Base-by-base conservation (phyloP, 2,329 filamentous ascomycete genomes). In the Monilinia fructicola region DNA sequence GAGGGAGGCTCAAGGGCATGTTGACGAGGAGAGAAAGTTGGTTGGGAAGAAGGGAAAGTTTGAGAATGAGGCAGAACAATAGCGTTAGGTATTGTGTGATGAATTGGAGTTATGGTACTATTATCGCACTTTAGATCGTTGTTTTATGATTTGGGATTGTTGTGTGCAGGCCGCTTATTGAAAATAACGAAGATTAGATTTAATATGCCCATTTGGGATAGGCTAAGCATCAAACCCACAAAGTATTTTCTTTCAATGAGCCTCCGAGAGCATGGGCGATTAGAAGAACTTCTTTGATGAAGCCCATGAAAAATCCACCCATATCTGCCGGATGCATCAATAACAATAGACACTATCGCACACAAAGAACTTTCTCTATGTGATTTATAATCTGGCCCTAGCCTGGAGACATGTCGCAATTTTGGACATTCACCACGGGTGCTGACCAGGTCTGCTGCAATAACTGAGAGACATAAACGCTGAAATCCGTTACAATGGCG, bases 1-100 rank as follows among this genome's bases (percentile, higher is more conserved):
- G 44, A 66, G 31, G 40, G 68, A 70, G 56, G 63, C 42, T 18
- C 64, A 68, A 52, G 42, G 54, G 21, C 28, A n/a, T n/a, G 54
- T 67, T 48, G 62, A 61, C 31, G 62, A 64, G 56, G 52, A 54
- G 31, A 55, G 28, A 35, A 64, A 21, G 60, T 28, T 18, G 54
- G 12, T 28, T 12, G n/a, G 26, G n/a, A 31, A 42, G n/a, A 54
- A 42, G n/a, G 48, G 52, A 44, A 16, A 23, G 14, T 2, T 38
- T 60, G 12, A 38, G n/a, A n/a, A 52, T 52, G n/a, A 28, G 48
- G 48, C 21, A 28, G 21, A 11, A 5, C 31, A 31, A 38, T 40
- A 4, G 5, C 28, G 3, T 18, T 62, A 48, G 16, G 42, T n/a
- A 4, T 38, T 21, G 21, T 48, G 18, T 38, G n/a, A 9, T 26